These are phyloP conservation scores for Colletotrichum horii DNA, from an alignment of 2,329 filamentous ascomycete species.

Conservation along the genomic window DNA sequence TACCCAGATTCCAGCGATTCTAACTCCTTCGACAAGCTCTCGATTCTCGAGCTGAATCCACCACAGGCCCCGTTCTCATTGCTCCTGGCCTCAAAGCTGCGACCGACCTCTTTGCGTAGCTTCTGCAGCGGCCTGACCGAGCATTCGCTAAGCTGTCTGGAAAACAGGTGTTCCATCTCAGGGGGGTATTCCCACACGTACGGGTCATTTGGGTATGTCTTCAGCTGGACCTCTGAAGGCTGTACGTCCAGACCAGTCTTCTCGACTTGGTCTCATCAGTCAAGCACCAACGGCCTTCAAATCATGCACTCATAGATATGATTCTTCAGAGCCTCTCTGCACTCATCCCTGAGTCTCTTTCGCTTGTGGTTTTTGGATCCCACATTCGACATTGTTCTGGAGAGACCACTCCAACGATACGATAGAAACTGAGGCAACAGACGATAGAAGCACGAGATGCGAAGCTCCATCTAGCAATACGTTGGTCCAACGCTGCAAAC, in stretches of 20 bases:
- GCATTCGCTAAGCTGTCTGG: neutral
- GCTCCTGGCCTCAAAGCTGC: neutral
- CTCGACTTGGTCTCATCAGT: neutral
- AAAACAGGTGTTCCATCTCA: neutral
- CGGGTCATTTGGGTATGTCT: neutral
- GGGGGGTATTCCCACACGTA: neutral
- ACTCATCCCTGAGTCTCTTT: neutral
- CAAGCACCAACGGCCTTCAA: neutral
- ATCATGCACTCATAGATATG: neutral
- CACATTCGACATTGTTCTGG: neutral
- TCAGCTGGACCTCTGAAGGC: neutral
- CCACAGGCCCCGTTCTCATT: neutral
- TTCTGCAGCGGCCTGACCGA: neutral
- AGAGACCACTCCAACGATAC: neutral
- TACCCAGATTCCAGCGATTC: neutral
- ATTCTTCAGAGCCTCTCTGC: neutral
- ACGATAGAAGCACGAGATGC: no score
- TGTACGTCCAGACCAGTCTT: neutral
- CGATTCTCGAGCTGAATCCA: neutral
- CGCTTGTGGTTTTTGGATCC: neutral
- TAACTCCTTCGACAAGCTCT: neutral
- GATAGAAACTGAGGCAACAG: neutral
- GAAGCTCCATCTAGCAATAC: no score
- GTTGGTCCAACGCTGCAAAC: no score
- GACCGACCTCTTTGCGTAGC: neutral